Evolutionary conservation across 139 green algal species (phyloP).

Genomic region (Closterium sp.): DNA sequence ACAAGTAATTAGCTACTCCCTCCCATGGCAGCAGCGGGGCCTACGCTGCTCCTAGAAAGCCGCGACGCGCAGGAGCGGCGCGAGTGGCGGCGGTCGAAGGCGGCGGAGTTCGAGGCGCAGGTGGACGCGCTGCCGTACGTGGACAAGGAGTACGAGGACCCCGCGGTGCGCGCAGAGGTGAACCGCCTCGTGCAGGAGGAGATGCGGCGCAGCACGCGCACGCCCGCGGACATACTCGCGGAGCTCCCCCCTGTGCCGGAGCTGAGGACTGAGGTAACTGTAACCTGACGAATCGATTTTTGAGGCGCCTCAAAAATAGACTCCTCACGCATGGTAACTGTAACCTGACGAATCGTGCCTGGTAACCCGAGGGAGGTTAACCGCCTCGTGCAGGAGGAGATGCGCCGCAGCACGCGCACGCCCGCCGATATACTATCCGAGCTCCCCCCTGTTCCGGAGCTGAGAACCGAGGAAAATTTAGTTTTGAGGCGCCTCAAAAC

Average conservation of each 20-base stretch:
- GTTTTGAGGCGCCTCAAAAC: too few species aligned
- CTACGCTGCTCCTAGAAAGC: neutral
- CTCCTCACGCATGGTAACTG: too few species aligned
- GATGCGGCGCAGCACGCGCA: constrained; percentile 21
- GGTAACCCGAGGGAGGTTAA: neutral
- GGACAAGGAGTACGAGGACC: constrained; percentile 29
- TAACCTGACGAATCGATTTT: neutral
- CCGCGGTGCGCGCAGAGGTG: constrained; percentile 1
- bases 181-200: constrained; percentile 32
- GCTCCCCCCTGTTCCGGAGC: too few species aligned
- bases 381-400: neutral
- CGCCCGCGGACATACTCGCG: constrained; percentile 5
- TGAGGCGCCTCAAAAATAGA: too few species aligned
- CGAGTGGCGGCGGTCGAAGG: neutral
- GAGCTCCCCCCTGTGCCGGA: constrained; percentile 13
- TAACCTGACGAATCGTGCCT: neutral
- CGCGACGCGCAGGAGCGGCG: neutral
- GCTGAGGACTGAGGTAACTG: neutral
- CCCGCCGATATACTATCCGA: too few species aligned
- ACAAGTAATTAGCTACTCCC: neutral
- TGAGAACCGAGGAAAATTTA: too few species aligned
- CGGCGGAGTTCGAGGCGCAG: neutral
- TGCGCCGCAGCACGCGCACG: neutral
- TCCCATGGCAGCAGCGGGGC: too few species aligned
- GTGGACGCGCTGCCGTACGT: constrained; percentile 19